Evolutionary conservation across 106 monocot genomes (phyloP).

Genomic region (Apostasia ramifera): DNA sequence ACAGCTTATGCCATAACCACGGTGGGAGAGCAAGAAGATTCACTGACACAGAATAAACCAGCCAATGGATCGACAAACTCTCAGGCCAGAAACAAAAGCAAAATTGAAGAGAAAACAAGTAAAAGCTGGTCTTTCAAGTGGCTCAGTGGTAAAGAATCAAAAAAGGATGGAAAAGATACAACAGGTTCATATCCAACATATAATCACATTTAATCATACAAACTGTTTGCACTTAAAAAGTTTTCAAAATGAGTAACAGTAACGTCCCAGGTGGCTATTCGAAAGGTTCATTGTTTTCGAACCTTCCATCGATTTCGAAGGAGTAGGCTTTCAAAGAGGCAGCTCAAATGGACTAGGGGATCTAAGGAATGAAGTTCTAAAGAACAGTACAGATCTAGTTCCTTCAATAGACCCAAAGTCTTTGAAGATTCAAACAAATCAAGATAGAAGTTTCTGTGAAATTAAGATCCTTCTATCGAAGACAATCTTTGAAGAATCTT

Average conservation of each 20-base stretch:
- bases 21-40: slow-evolving; percentile 1
- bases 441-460: too few relatives aligned
- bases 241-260: too few relatives aligned
- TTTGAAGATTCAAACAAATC: not conserved
- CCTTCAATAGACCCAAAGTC: not conserved
- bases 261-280: not conserved
- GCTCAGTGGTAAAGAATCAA: slow-evolving; percentile 14
- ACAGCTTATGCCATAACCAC: slow-evolving; percentile 21
- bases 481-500: too few relatives aligned
- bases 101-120: slow-evolving; percentile 9
- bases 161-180: slow-evolving; percentile 6
- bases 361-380: not conserved
- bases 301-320: not conserved
- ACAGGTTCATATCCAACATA: not conserved
- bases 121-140: slow-evolving; percentile 14
- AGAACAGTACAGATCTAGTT: not conserved
- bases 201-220: not conserved
- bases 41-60: slow-evolving; percentile 6
- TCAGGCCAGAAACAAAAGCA: slow-evolving; percentile 12
- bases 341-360: not conserved
- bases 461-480: too few relatives aligned
- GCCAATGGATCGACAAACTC: not conserved
- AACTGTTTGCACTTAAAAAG: not conserved
- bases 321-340: too few relatives aligned
- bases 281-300: not conserved